These are phyloP conservation scores for Tetrahymena elliotti DNA, from an alignment of 73 alveolate genomes.

Conservation along the genomic window DNA sequence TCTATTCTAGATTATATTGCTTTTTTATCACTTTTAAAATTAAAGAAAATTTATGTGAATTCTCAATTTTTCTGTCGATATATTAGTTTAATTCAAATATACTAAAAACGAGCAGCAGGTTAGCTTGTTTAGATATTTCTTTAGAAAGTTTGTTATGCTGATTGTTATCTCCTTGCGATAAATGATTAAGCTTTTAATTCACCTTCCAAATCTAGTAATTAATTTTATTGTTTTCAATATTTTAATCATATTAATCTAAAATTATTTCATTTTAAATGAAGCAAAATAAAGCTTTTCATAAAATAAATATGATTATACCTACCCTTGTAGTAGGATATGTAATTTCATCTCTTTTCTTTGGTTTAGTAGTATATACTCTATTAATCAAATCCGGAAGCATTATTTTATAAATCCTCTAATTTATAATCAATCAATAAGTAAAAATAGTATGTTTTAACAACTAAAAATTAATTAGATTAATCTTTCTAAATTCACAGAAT, in stretches of 20 bases:
- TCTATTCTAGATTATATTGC: neutral
- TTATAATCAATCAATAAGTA: neutral
- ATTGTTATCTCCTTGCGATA: neutral
- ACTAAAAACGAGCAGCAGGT: neutral
- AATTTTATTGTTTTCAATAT: neutral
- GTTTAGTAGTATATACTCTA: neutral
- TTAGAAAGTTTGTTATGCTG: neutral
- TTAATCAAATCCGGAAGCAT: neutral
- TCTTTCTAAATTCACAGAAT: neutral
- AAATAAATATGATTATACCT: neutral
- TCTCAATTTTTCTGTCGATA: neutral
- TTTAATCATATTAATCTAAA: neutral
- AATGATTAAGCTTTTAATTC: neutral
- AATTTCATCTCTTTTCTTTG: neutral
- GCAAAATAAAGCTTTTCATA: too few species aligned
- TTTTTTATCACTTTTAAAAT: neutral
- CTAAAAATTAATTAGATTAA: neutral
- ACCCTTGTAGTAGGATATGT: neutral
- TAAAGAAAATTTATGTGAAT: neutral
- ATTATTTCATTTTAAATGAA: neutral
- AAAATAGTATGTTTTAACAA: neutral
- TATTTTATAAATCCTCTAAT: neutral
- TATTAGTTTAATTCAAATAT: neutral
- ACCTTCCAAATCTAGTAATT: neutral
- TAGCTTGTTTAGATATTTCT: neutral